phyloP scores from a whole-genome alignment of 139 green algal species.

The Tetradesmus obliquus region DNA sequence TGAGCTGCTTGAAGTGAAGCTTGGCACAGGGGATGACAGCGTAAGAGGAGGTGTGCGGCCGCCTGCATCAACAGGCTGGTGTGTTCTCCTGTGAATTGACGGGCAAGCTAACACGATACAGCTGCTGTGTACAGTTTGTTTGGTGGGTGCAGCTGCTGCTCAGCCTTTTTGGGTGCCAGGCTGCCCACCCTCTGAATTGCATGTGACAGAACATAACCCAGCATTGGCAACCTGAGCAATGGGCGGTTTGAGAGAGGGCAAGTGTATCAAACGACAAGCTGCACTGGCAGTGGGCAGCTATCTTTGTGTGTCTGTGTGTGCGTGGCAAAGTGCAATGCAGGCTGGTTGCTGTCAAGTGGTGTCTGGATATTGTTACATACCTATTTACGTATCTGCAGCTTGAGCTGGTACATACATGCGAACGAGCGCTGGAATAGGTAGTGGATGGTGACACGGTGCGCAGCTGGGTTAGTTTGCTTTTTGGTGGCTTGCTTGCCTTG shows the following conservation, averaged over 20 bases:
- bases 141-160: background rate
- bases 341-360: background rate
- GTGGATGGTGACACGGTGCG: background rate
- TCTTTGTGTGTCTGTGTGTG: background rate
- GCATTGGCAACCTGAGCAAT: background rate
- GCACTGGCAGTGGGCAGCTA: background rate
- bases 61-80: background rate
- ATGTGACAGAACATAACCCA: background rate
- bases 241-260: background rate
- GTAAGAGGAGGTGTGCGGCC: too few relatives aligned
- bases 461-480: background rate
- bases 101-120: background rate
- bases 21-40: background rate
- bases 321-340: background rate
- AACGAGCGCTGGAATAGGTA: background rate
- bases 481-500: background rate
- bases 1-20: background rate
- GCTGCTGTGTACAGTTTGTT: conserved; percentile 6
- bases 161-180: background rate
- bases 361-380: background rate
- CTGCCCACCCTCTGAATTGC: background rate
- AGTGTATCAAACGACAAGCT: background rate
- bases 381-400: background rate
- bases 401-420: background rate
- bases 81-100: background rate